These are phyloP conservation scores for Gossypium gossypioides DNA, from an alignment of 441 rosid genomes.

Conservation along the genomic window DNA sequence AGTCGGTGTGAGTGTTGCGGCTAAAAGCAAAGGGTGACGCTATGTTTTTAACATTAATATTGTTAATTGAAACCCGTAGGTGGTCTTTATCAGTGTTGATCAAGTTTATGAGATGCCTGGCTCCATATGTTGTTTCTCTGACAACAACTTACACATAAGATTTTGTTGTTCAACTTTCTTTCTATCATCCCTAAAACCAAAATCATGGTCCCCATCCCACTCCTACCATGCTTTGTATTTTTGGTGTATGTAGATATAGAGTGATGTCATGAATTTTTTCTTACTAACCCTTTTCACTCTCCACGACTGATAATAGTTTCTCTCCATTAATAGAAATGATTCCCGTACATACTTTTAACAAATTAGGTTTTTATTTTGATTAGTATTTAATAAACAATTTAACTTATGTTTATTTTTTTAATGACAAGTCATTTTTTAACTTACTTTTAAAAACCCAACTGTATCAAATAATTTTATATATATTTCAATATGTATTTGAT, in stretches of 20 bases:
- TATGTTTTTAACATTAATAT: neutral
- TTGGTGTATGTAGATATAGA: neutral
- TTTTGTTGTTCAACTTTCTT: neutral
- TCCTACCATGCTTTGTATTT: neutral
- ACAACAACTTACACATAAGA: slow-evolving; percentile 18
- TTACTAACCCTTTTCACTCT: neutral
- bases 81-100: slow-evolving; percentile 22
- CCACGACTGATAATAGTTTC: neutral
- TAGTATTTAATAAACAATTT: too few relatives aligned
- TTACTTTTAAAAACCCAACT: too few relatives aligned
- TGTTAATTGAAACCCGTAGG: slow-evolving; percentile 16
- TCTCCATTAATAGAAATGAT: neutral
- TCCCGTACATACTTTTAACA: neutral
- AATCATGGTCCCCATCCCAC: neutral
- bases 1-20: slow-evolving; percentile 15
- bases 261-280: neutral
- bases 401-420: too few relatives aligned
- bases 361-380: too few relatives aligned
- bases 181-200: slow-evolving; percentile 6
- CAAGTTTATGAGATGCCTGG: slow-evolving; percentile 13
- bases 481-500: neutral
- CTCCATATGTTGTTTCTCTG: slow-evolving; percentile 33
- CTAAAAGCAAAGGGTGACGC: neutral
- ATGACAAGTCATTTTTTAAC: too few relatives aligned
- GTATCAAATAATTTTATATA: neutral